These are phyloP conservation scores for Leucosporidium scottii DNA, from an alignment of 768 basidiomycete species.

Conservation along the genomic window DNA sequence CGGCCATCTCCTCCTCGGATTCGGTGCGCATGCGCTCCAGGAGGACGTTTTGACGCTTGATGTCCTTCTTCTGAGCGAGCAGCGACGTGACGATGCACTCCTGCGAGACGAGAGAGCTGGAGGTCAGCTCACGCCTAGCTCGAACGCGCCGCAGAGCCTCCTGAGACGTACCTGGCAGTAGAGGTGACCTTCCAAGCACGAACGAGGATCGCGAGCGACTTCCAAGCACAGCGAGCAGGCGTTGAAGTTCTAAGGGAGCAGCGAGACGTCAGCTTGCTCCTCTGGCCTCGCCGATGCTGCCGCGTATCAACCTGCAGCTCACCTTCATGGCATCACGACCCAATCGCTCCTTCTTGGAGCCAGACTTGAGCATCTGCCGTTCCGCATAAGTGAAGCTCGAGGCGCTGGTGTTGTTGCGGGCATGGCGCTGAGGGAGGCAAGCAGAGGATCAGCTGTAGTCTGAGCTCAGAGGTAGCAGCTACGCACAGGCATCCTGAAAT, in stretches of 20 bases:
- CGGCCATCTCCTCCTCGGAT: constrained; percentile 68
- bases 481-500: no score
- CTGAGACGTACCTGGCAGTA: constrained; percentile 62
- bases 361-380: constrained; percentile 7
- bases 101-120: constrained; percentile 9
- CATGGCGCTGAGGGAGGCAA: constrained; percentile 3
- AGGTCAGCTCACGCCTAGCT: not conserved
- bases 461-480: no score
- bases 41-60: constrained; percentile 78
- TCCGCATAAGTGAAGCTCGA: constrained; percentile 15
- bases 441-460: no score
- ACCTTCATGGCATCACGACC: constrained; percentile 29
- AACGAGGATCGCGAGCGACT: constrained; percentile 70
- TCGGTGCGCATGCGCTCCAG: constrained; percentile 68
- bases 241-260: constrained; percentile 78
- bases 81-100: constrained; percentile 87
- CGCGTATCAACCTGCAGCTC: not conserved
- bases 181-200: constrained; percentile 77
- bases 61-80: constrained; percentile 79
- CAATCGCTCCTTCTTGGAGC: constrained; percentile 27
- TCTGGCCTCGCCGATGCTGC: no score
- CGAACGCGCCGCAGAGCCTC: not conserved
- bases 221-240: constrained; percentile 76
- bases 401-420: constrained; percentile 12
- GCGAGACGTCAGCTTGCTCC: not conserved